Evolutionary conservation across 2,329 filamentous ascomycete genomes (phyloP), one percentile per base, ranked within the genome.

Genomic region (Diplocarpon mali): DNA sequence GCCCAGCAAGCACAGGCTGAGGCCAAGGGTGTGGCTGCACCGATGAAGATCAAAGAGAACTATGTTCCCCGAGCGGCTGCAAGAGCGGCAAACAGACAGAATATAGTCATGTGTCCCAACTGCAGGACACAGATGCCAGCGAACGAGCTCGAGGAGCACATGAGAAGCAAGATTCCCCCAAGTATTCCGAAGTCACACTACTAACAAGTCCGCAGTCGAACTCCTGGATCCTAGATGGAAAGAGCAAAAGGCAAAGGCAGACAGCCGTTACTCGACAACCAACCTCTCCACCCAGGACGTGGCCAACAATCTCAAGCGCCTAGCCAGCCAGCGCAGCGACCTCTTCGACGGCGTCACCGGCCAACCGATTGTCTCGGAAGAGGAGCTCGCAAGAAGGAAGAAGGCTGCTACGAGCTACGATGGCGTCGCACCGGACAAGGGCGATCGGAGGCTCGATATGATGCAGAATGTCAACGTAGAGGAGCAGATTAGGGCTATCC

Each of bases 221-320:
- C 74, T 95, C 38, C 75, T 95, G 47, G 90, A 96, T 62, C 90
- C 90, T 0, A 78, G 84, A 47, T 96, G 90, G 89, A 94, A 94
- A 63, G 89, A 95, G 62, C 89, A 96, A 63, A 87, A 88, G 55
- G 84, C 85, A 46, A 94, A 94, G 63, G 80, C 85, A 13, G 87
- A 95, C 37, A 79, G 84, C 11, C 82, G 90, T 50, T 86, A 83
- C 52, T 78, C 85, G 1, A 89, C 85, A 0, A 93, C 88, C 9
- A 95, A 94, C 57, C 67, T 95, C 9, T 85, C 83, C 1, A 90
- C 86, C 3, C 78, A 75, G 29, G 90, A 96, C 56, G 87, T 94
- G 37, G 89, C 88, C 41, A 89, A 87, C 63, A 95, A 96, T 62
- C 75, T 96, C 51, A 96, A 96, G 70, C 82, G 90, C n/a, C 72